Evolutionary conservation across 768 basidiomycete species (phyloP).

Genomic region (Suillus weaverae): DNA sequence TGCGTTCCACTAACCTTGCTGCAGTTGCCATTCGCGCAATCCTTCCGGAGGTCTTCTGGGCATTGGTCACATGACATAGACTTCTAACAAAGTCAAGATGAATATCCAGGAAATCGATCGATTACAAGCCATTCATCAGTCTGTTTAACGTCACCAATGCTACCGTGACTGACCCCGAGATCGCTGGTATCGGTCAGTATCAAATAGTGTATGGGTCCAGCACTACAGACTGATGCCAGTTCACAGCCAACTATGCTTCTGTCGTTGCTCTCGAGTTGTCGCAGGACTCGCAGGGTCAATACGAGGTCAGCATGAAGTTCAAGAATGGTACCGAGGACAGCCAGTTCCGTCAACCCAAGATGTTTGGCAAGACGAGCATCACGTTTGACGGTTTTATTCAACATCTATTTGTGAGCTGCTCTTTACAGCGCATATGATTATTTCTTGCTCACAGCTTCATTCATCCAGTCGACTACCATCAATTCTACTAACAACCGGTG

Average conservation of each 20-base stretch:
- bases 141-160: slow-evolving; percentile 78
- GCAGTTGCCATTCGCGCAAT: slow-evolving; percentile 67
- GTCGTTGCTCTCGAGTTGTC: slow-evolving; percentile 72
- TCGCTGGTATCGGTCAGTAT: slow-evolving; percentile 63
- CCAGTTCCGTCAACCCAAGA: slow-evolving; percentile 60
- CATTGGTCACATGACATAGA: slow-evolving; percentile 74
- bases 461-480: slow-evolving; percentile 23
- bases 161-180: slow-evolving; percentile 54
- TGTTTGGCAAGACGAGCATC: slow-evolving; percentile 51
- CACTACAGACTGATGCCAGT: background rate
- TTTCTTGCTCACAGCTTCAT: background rate
- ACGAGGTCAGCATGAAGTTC: slow-evolving; percentile 77
- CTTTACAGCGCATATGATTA: background rate
- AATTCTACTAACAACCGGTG: slow-evolving; percentile 36
- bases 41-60: slow-evolving; percentile 45
- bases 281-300: slow-evolving; percentile 62
- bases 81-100: slow-evolving; percentile 74
- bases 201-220: background rate
- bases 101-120: slow-evolving; percentile 72
- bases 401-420: slow-evolving; percentile 19
- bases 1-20: background rate
- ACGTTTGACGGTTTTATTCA: slow-evolving; percentile 21
- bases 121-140: slow-evolving; percentile 89
- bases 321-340: slow-evolving; percentile 68
- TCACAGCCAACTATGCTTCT: slow-evolving; percentile 68